Evolutionary conservation across 2,329 filamentous ascomycete species (phyloP).

Genomic region (Hymenoscyphus infarciens): DNA sequence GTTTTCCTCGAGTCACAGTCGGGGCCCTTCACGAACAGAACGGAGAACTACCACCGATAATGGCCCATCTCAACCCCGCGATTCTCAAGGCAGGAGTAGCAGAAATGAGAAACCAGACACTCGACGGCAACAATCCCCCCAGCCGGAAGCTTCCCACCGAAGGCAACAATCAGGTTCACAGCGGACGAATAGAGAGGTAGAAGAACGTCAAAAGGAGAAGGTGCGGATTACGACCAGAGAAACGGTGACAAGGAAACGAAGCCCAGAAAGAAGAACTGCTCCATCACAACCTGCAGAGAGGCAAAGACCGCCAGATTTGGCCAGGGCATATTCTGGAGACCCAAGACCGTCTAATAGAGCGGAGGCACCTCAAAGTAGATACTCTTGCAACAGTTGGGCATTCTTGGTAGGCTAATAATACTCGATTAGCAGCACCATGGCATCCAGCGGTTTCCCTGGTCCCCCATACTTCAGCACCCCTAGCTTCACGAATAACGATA

Average conservation of each 20-base stretch:
- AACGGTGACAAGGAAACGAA: conserved; percentile 56
- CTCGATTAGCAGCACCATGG: conserved; percentile 54
- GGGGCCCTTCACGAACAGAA: conserved; percentile 32
- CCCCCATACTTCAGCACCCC: conserved; percentile 55
- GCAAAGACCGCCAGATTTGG: conserved; percentile 24
- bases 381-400: conserved; percentile 42
- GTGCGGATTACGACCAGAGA: conserved; percentile 59
- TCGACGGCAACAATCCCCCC: conserved; percentile 28
- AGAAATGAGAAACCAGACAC: conserved; percentile 30
- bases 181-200: conserved; percentile 44
- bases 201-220: conserved; percentile 52
- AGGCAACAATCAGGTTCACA: conserved; percentile 55
- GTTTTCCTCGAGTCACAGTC: conserved; percentile 34
- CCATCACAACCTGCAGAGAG: conserved; percentile 21
- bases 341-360: conserved; percentile 38
- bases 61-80: conserved; percentile 32
- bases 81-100: conserved; percentile 23
- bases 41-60: conserved; percentile 31
- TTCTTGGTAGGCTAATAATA: conserved; percentile 36
- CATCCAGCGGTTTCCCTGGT: conserved; percentile 74
- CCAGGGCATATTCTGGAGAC: conserved; percentile 29
- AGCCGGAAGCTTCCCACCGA: conserved; percentile 46
- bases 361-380: conserved; percentile 49
- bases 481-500: conserved; percentile 49
- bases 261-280: conserved; percentile 45